phyloP scores from a whole-genome alignment of 257 asterid genomes.

The Cruciata laevipes region DNA sequence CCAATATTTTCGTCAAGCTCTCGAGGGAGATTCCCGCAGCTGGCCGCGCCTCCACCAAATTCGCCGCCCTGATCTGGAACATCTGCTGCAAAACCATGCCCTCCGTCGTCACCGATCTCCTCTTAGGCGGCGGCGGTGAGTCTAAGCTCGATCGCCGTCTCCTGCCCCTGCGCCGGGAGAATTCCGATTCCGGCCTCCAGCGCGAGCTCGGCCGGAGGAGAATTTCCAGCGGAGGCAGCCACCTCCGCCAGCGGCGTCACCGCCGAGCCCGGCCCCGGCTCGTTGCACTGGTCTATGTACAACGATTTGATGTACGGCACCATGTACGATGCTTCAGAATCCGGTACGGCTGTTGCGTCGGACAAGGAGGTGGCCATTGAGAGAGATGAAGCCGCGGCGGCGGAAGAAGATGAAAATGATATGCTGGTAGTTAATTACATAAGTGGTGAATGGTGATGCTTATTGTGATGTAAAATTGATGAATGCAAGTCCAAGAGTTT shows the following conservation, averaged over 20 bases:
- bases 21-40: conserved; percentile 75
- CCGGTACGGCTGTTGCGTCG: conserved; percentile 26
- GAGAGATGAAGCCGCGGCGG: conserved; percentile 11
- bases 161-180: conserved; percentile 85
- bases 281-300: conserved; percentile 75
- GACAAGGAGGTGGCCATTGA: conserved; percentile 17
- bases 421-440: no score
- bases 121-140: conserved; percentile 11
- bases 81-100: conserved; percentile 70
- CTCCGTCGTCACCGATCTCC: conserved; percentile 70
- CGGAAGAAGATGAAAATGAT: conserved; percentile 42
- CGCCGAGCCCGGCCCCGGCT: conserved; percentile 6
- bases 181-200: conserved; percentile 86
- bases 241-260: background rate
- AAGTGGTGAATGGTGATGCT: no score
- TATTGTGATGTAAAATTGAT: no score
- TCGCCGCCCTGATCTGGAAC: conserved; percentile 48
- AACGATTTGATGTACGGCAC: conserved; percentile 76
- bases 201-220: conserved; percentile 86
- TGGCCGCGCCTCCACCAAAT: conserved; percentile 84
- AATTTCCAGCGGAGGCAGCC: conserved; percentile 15
- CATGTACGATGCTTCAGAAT: conserved; percentile 49
- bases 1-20: conserved; percentile 66
- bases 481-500: no score
- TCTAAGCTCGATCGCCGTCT: conserved; percentile 74